Conservation (phyloP, 495 filamentous ascomycete species). For the Mytilinidion resinicola region DNA sequence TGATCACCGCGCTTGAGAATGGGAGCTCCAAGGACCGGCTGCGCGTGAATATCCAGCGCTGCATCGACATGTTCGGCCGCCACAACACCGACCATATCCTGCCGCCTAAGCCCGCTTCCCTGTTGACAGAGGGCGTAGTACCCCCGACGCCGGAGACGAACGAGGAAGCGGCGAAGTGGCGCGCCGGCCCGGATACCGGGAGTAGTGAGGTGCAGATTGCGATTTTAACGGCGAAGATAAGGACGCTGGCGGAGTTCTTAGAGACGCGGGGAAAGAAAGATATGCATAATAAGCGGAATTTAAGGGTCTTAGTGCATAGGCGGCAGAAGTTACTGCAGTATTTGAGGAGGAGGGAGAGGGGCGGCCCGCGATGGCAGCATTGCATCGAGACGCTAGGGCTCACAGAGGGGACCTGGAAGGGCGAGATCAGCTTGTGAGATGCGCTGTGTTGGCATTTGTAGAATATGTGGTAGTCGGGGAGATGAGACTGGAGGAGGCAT, state of each 20-base stretch:
- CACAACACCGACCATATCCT: constrained; percentile 77
- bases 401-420: constrained; percentile 78
- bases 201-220: constrained; percentile 93
- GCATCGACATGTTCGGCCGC: constrained; percentile 81
- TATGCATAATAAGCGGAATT: constrained; percentile 88
- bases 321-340: constrained; percentile 83
- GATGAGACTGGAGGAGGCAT: too few species aligned
- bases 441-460: too few species aligned
- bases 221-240: constrained; percentile 93
- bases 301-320: constrained; percentile 78
- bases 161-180: constrained; percentile 47
- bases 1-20: constrained; percentile 69
- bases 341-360: constrained; percentile 80
- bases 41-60: constrained; percentile 72
- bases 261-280: constrained; percentile 56
- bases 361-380: constrained; percentile 80
- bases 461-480: too few species aligned
- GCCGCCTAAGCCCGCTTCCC: constrained; percentile 43
- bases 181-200: constrained; percentile 84
- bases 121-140: neutral
- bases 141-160: constrained; percentile 24
- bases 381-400: constrained; percentile 75
- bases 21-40: constrained; percentile 68
- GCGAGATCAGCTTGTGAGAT: constrained; percentile 67
- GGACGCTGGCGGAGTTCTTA: constrained; percentile 60